phyloP scores from a whole-genome alignment of 1,284 basidiomycete genomes.

The Boletellus deceptivus region DNA sequence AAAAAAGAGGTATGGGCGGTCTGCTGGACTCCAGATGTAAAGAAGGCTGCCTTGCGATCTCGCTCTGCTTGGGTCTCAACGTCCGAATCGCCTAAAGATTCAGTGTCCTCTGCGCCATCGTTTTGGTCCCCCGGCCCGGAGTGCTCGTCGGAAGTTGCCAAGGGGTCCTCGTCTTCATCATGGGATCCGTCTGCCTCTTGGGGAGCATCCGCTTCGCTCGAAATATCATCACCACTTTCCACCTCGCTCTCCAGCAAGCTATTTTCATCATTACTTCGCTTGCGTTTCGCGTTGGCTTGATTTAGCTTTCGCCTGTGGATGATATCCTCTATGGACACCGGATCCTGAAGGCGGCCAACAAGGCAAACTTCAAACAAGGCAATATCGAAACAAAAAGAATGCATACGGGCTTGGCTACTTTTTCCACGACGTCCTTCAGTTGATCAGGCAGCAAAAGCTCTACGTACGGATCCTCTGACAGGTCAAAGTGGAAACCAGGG shows the following conservation, averaged over 20 bases:
- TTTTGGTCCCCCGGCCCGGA: constrained; percentile 16
- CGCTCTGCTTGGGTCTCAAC: constrained; percentile 40
- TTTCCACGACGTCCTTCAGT: constrained; percentile 56
- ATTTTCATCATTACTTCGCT: constrained; percentile 43
- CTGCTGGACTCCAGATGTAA: constrained; percentile 59
- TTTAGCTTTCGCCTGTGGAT: constrained; percentile 66
- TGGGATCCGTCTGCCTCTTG: constrained; percentile 37
- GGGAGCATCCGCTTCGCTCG: constrained; percentile 35
- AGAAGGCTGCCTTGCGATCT: constrained; percentile 80
- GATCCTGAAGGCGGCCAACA: constrained; percentile 46
- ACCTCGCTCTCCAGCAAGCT: constrained; percentile 36
- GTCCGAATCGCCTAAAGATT: constrained; percentile 38
- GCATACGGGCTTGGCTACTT: constrained; percentile 64
- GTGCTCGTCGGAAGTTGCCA: constrained; percentile 44
- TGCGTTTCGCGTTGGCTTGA: constrained; percentile 52
- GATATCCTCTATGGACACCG: constrained; percentile 90
- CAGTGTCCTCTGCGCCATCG: constrained; percentile 33
- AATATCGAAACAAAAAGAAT: neutral
- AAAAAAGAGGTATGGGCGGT: constrained; percentile 69
- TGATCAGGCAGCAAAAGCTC: constrained; percentile 46
- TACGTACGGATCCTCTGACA: constrained; percentile 66
- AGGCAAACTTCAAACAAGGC: constrained; percentile 8
- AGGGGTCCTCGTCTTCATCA: constrained; percentile 40
- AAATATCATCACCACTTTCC: constrained; percentile 36
- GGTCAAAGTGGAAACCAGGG: constrained; percentile 81